Evolutionary conservation across 257 asterid genomes (phyloP).

Genomic region (Pogostemon cablin): DNA sequence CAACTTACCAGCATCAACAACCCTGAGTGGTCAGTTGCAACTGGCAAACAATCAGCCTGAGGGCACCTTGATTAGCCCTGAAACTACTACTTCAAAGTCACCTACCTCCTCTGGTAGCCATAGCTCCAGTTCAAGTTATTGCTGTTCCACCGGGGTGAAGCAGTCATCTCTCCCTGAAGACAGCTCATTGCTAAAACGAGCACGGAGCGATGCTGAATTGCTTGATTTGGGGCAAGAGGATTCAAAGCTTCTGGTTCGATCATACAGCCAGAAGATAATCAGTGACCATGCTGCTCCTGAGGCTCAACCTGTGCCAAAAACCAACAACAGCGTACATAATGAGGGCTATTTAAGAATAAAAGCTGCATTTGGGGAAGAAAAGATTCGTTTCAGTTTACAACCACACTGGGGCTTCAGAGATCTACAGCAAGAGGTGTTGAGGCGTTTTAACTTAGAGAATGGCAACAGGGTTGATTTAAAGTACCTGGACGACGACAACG

Average conservation of each 20-base stretch:
- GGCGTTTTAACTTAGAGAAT: conserved; percentile 65
- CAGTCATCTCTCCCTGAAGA: conserved; percentile 42
- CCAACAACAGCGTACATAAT: conserved; percentile 34
- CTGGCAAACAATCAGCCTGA: conserved; percentile 39
- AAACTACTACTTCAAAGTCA: conserved; percentile 46
- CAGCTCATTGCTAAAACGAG: conserved; percentile 6
- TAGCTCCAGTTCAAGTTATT: conserved; percentile 69
- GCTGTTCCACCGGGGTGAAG: conserved; percentile 57
- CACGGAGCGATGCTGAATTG: conserved; percentile 55
- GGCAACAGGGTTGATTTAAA: conserved; percentile 52
- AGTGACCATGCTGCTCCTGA: conserved; percentile 42
- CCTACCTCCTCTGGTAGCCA: conserved; percentile 69
- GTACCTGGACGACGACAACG: conserved; percentile 75
- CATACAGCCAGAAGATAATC: conserved; percentile 59
- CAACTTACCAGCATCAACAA: conserved; percentile 32
- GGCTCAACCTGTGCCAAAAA: conserved; percentile 45
- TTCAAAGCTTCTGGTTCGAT: conserved; percentile 52
- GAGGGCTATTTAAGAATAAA: conserved; percentile 50
- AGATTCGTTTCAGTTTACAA: conserved; percentile 66
- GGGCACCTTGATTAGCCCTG: conserved; percentile 47
- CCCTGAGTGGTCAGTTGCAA: conserved; percentile 34
- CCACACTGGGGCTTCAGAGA: conserved; percentile 60
- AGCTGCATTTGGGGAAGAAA: conserved; percentile 73
- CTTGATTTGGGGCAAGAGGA: conserved; percentile 53
- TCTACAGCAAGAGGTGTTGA: conserved; percentile 51